Evolutionary conservation across 331 rosid genomes (phyloP), one percentile per base, ranked within the genome.

Genomic region (Phaseolus coccineus): DNA sequence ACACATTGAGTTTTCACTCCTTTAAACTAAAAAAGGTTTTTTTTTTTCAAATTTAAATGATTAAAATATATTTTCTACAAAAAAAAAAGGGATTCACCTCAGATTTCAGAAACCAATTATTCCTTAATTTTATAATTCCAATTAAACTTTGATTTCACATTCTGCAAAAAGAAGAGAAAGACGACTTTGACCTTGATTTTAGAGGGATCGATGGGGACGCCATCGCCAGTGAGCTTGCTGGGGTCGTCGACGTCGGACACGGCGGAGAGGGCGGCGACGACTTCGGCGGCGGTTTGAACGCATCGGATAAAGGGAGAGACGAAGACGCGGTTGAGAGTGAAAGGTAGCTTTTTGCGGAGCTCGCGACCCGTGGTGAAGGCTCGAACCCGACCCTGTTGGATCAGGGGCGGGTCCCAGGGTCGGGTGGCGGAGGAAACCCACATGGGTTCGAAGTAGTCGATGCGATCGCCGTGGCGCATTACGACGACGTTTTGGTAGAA

Each of bases 381-480:
- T 69, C 97, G 88, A 57, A 40, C 63, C 58, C 69, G 83, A 7
- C 99, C 99, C 16, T 42, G 77, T 12, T 89, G 53, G 40, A 68
- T 1, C 1, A 95, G 84, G 1, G 96, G 96, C 0, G 99, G 99
- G 74, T 95, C 97, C 96, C 96, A 95, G 0, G 99, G 98, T 5
- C 88, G 77, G 6, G 87, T 2, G 0, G 99, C 90, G 0, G 30
- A 83, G 28, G 79, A 3, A 1, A 82, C 68, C 99, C 98, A 95
- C 3, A 16, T 8, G 1, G 86, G 88, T 2, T 85, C 97, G 83
- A 86, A 73, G 85, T 83, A 78, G 77, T 95, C 98, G 58, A 88
- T 66, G 48, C 98, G 98, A 27, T 95, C 97, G 22, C 98, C 99
- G 89, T 95, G 99, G 46, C 99, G 87, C 96, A 95, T 90, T 71